Percentiles rank a stretch among this genome's conserved stretches.
Conservation (phyloP, 345 rosid genomes). For the Isatis tinctoria region DNA sequence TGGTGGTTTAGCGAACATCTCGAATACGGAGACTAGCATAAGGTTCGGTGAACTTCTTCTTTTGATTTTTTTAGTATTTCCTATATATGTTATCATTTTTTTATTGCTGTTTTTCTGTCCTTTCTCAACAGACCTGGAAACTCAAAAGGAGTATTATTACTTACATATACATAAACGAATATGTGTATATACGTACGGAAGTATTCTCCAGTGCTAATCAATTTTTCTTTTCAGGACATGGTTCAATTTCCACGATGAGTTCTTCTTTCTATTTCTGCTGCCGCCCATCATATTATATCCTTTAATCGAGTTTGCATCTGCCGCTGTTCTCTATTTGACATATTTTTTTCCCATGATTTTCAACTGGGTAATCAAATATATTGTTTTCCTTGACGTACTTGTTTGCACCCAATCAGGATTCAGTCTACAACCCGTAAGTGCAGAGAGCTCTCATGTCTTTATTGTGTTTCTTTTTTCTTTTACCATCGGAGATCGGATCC, state of each 20-base stretch:
- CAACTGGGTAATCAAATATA: background rate
- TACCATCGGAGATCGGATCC: background rate
- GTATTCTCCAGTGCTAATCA: background rate
- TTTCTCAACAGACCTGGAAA: slow-evolving; percentile 13
- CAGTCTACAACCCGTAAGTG: slow-evolving; percentile 86
- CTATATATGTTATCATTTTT: background rate
- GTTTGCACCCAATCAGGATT: slow-evolving; percentile 87
- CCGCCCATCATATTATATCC: slow-evolving; percentile 99
- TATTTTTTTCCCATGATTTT: background rate
- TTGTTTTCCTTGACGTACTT: slow-evolving; percentile 53
- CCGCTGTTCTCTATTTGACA: background rate
- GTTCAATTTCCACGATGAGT: slow-evolving; percentile 98
- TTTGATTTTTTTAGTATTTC: background rate
- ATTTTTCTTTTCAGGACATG: slow-evolving; percentile 45
- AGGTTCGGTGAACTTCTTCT: slow-evolving; percentile 39
- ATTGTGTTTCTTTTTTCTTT: background rate
- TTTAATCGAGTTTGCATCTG: background rate
- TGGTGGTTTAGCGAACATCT: slow-evolving; percentile 88
- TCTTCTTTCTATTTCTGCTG: slow-evolving; percentile 87
- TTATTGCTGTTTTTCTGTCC: slow-evolving; percentile 12
- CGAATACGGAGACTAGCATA: slow-evolving; percentile 84
- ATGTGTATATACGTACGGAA: background rate
- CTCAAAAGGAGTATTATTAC: background rate
- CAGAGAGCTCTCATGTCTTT: background rate
- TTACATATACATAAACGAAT: background rate